Conservation (phyloP, 208 protist species). For the Leishmania major region DNA sequence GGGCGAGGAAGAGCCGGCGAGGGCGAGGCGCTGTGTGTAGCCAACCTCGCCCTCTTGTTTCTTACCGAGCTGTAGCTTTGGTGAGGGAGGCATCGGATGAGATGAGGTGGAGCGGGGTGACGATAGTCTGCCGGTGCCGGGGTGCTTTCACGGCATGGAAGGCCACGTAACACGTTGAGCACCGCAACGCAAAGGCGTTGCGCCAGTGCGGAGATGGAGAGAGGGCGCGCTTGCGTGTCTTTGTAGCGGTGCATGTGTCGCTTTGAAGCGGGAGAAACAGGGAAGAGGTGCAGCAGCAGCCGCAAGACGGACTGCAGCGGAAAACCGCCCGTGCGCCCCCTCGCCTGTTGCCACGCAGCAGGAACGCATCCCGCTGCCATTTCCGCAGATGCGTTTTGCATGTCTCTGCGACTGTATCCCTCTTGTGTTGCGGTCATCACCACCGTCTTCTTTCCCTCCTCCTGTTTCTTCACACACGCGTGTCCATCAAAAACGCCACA, state of each 20-base stretch:
- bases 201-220: background rate
- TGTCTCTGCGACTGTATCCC: background rate
- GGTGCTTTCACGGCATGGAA: background rate
- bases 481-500: background rate
- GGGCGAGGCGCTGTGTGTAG: conserved; percentile 1
- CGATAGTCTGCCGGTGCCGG: background rate
- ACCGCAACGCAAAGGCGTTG: background rate
- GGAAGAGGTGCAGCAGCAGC: background rate
- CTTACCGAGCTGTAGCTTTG: background rate
- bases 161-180: background rate
- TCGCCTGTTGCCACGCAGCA: background rate
- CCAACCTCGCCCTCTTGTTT: background rate
- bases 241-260: background rate
- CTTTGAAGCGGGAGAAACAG: background rate
- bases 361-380: background rate
- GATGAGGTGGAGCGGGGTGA: background rate
- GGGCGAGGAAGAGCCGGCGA: conserved; percentile 1
- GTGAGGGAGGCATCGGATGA: background rate
- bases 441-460: background rate
- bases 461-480: background rate
- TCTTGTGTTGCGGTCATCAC: background rate
- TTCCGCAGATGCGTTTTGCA: background rate
- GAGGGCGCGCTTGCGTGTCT: background rate
- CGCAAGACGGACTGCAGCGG: background rate
- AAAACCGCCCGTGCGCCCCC: background rate